Conservation (phyloP, 2,329 filamentous ascomycete species). For the Bretziella fagacearum region DNA sequence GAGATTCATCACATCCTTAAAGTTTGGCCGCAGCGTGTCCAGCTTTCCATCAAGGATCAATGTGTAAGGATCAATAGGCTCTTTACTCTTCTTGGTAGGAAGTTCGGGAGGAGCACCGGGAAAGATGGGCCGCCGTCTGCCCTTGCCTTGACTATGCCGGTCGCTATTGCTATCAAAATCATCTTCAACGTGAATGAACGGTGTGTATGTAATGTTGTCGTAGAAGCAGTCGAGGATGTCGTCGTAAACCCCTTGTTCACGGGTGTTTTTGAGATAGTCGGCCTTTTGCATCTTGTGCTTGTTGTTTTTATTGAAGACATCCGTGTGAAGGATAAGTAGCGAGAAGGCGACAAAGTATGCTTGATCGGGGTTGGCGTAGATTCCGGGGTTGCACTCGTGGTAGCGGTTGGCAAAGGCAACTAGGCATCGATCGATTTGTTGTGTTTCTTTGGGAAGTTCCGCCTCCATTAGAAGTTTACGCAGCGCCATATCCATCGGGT, state of each 20-base stretch:
- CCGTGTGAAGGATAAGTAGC: constrained; percentile 86
- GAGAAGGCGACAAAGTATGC: constrained; percentile 99
- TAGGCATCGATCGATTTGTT: constrained; percentile 89
- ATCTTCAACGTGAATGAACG: constrained; percentile 94
- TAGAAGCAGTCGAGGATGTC: constrained; percentile 94
- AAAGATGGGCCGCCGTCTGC: constrained; percentile 54
- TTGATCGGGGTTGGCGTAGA: constrained; percentile 78
- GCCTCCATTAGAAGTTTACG: constrained; percentile 93
- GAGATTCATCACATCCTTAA: constrained; percentile 82
- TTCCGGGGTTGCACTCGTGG: constrained; percentile 94
- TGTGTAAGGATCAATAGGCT: constrained; percentile 89
- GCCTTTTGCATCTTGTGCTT: constrained; percentile 96
- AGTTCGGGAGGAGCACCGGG: constrained; percentile 32
- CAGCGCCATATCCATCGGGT: constrained; percentile 95
- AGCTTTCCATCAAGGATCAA: constrained; percentile 82
- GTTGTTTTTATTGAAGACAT: constrained; percentile 99
- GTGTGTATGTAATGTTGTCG: constrained; percentile 95
- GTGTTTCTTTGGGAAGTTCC: constrained; percentile 88
- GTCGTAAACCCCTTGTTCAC: constrained; percentile 78
- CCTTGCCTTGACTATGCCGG: constrained; percentile 53
- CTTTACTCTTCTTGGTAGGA: constrained; percentile 45
- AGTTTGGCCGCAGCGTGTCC: constrained; percentile 62
- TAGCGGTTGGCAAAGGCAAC: constrained; percentile 93
- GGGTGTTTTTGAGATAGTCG: constrained; percentile 91
- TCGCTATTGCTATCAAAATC: constrained; percentile 67